Evolutionary conservation across 75 land plant species (phyloP), one percentile per base, ranked within the genome.

Genomic region (Cupressus sempervirens): DNA sequence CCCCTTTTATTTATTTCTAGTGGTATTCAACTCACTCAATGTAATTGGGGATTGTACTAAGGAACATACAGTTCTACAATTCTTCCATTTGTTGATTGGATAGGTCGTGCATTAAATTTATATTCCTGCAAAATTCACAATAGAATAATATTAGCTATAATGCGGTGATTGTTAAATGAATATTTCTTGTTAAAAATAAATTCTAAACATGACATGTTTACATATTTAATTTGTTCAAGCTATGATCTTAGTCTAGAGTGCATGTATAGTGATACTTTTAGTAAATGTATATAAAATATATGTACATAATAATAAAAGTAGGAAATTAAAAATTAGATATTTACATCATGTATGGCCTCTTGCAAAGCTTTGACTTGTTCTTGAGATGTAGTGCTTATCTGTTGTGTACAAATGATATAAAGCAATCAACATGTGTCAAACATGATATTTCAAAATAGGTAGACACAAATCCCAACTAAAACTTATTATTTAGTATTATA

Each of bases 41-140:
- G n/a, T 14, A 9, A 18, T 40, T 29, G 12, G 62, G 29, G 34
- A 81, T 72, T 82, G 20, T n/a, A 3, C 26, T 38, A 34, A 46
- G 87, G 80, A 18, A 2, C 82, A 14, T 82, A 86, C 2, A 86
- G 34, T 9, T 46, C 0, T 32, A 86, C 76, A 2, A 35, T 20
- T 83, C 84, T 86, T 82, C 79, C 84, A 65, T 86, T 83, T 16
- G 30, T 26, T 13, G 50, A 7, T 48, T 86, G 87, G 11, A 41
- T 73, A 13, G 87, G 87, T 56, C 87, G 40, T 50, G 87, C 74
- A 83, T 86, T 86, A 56, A 29, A 41, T 40, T 86, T 77, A 20
- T 20, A 35, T 8, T 67, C 30, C 87, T 86, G 67, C 12, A 83
- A 83, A 86, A 86, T 50, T 7, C 3, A 72, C 0, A 29, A 10